These are phyloP conservation scores for Priceomyces castillae DNA, from an alignment of 805 yeast genomes.

Conservation along the genomic window DNA sequence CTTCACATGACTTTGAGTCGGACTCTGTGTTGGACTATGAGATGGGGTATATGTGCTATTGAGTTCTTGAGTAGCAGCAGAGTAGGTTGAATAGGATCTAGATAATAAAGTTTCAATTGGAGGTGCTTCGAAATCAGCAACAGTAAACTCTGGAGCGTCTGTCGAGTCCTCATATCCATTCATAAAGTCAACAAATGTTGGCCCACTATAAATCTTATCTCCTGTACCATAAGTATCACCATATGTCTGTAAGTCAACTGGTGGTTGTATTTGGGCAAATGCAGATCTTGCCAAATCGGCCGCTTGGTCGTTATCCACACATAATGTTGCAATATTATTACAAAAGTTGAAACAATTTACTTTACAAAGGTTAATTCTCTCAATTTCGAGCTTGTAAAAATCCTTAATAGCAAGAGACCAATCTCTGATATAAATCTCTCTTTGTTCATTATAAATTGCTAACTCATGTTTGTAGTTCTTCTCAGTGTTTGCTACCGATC, in stretches of 20 bases:
- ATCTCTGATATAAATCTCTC: conserved; percentile 65
- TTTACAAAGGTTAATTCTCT: conserved; percentile 66
- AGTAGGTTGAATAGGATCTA: conserved; percentile 27
- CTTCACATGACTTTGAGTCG: conserved; percentile 1
- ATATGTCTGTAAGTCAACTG: conserved; percentile 55
- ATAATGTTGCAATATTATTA: conserved; percentile 67
- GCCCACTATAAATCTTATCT: conserved; percentile 53
- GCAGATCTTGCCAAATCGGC: conserved; percentile 67
- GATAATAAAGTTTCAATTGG: conserved; percentile 27
- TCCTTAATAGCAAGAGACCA: conserved; percentile 66
- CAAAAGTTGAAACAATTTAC: conserved; percentile 76
- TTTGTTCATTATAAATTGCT: conserved; percentile 50
- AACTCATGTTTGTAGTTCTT: conserved; percentile 59
- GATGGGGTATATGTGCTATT: neutral
- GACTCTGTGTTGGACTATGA: neutral
- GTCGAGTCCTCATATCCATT: conserved; percentile 31
- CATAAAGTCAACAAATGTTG: conserved; percentile 60
- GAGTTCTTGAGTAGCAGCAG: conserved; percentile 15
- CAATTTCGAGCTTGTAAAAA: conserved; percentile 67
- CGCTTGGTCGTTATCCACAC: conserved; percentile 75
- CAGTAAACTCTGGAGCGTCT: conserved; percentile 15
- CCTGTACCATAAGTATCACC: conserved; percentile 63
- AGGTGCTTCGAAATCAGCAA: conserved; percentile 33
- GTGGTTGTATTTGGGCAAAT: conserved; percentile 66
- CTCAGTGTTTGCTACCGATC: conserved; percentile 39